These are phyloP conservation scores for Pholiota conissans DNA, from an alignment of 768 basidiomycete species.

Conservation along the genomic window DNA sequence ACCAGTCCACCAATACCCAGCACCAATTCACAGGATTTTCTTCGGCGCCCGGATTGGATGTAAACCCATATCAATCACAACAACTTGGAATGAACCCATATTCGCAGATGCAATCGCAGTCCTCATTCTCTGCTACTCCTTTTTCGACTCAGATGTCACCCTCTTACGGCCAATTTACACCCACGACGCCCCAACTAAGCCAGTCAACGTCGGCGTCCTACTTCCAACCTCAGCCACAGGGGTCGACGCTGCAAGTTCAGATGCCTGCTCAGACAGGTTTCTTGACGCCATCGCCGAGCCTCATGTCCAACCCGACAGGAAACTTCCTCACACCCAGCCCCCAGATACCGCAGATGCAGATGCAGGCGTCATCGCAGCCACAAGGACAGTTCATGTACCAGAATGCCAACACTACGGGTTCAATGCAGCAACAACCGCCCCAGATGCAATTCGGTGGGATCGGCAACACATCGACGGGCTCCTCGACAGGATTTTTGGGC, in stretches of 20 bases:
- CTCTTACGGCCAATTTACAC: slow-evolving; percentile 3
- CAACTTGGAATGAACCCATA: slow-evolving; percentile 28
- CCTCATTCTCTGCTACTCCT: slow-evolving; percentile 13
- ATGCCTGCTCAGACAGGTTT: slow-evolving; percentile 19
- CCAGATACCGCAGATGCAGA: slow-evolving; percentile 28
- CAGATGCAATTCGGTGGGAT: slow-evolving; percentile 28
- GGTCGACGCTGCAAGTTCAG: slow-evolving; percentile 14
- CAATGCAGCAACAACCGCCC: no score
- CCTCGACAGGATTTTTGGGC: slow-evolving; percentile 25
- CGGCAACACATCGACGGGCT: slow-evolving; percentile 20
- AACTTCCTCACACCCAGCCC: slow-evolving; percentile 37
- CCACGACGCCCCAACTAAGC: slow-evolving; percentile 10
- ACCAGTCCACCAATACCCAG: not conserved
- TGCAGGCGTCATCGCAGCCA: slow-evolving; percentile 12
- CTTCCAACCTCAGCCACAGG: slow-evolving; percentile 23
- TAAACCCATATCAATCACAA: slow-evolving; percentile 28
- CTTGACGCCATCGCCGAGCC: slow-evolving; percentile 26
- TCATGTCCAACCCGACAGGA: slow-evolving; percentile 26
- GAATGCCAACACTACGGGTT: not conserved
- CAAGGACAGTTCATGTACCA: slow-evolving; percentile 23
- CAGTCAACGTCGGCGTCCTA: slow-evolving; percentile 14
- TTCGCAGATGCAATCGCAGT: slow-evolving; percentile 16
- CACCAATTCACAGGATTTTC: slow-evolving; percentile 12
- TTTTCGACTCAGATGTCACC: slow-evolving; percentile 20
- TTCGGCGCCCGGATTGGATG: slow-evolving; percentile 27